phyloP scores from a whole-genome alignment of 75 land plant genomes.

The Cupressus sempervirens region DNA sequence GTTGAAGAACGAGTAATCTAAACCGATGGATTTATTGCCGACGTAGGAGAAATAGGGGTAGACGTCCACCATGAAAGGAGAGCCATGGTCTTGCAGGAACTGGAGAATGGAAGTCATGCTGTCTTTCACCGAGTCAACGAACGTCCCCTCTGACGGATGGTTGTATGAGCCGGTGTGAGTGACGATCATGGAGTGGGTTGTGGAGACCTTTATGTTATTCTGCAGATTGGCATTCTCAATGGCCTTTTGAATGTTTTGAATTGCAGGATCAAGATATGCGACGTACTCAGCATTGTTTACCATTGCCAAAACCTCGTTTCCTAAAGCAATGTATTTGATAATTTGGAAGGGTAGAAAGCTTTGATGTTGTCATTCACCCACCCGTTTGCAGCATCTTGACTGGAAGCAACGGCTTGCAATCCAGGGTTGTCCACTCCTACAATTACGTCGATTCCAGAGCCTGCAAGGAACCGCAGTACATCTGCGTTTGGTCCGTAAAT shows the following conservation, averaged over 20 bases:
- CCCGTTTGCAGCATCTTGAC: conserved; percentile 19
- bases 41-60: conserved; percentile 6
- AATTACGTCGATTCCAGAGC: conserved; percentile 16
- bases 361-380: conserved; percentile 32
- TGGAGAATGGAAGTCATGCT: neutral
- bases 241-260: conserved; percentile 36
- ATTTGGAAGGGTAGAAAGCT: conserved; percentile 16
- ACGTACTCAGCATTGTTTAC: neutral
- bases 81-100: neutral
- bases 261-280: conserved; percentile 6
- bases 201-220: conserved; percentile 47
- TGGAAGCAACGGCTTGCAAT: conserved; percentile 21
- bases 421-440: conserved; percentile 26
- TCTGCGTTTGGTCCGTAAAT: conserved; percentile 20
- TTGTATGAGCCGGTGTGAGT: conserved; percentile 19
- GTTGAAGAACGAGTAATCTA: neutral
- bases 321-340: conserved; percentile 21
- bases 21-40: neutral
- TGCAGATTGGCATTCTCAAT: conserved; percentile 21
- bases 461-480: conserved; percentile 17
- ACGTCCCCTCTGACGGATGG: conserved; percentile 45
- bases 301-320: conserved; percentile 26
- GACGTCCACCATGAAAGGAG: conserved; percentile 9
- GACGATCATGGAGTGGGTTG: conserved; percentile 26
- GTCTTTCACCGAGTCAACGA: neutral